Base-by-base conservation (phyloP, 2,329 filamentous ascomycete genomes). In the Sporothrix variecibatus region DNA sequence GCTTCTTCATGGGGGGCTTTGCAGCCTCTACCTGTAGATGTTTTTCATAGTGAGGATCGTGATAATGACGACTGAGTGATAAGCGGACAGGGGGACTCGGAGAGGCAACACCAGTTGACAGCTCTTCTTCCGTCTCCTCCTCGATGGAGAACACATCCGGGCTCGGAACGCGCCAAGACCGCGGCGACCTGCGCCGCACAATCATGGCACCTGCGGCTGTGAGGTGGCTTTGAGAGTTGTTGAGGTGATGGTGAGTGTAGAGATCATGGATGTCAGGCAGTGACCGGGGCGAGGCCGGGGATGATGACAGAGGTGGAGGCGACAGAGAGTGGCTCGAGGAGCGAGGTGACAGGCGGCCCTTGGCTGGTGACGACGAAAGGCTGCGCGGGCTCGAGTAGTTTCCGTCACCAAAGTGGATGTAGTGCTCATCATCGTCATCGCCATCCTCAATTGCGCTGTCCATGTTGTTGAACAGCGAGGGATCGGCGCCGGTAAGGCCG, bases 81-180 rank as follows among this genome's bases (percentile, higher is more conserved):
- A 23, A 6, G 17, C 46, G 46, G 9, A n/a, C 46, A 12, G 11
- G 8, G 1, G 23, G 12, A 23, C 51, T 26, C 23, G 51, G 26
- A 28, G 40, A 20, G 15, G 26, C 26, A 71, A 73, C 65, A 49
- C 69, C 23, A 78, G 80, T 78, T 79, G 80, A 65, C 74, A 85
- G 79, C 77, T 88, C 86, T 78, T 87, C 86, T 80, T 88, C 87
- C 0, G 86, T 85, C 81, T 89, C 87, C 79, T 90, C 88, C 80
- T 88, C 85, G 73, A 90, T 90, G 40, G 86, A 86, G 85, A 87
- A 90, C 3, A 90, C 88, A 72, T 89, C 87, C 0, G 87, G 87
- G 78, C 87, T 89, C 7, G 88, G 88, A 80, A 88, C 85, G 51
- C 87, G 82, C 88, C 88, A 90, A 1, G 88, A 83, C 73, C 84